A percentile compares a stretch with the other conserved stretches of the same genome.
Evolutionary conservation across 352 stramenopile species (phyloP).

Genomic region (Globisporangium nunn): DNA sequence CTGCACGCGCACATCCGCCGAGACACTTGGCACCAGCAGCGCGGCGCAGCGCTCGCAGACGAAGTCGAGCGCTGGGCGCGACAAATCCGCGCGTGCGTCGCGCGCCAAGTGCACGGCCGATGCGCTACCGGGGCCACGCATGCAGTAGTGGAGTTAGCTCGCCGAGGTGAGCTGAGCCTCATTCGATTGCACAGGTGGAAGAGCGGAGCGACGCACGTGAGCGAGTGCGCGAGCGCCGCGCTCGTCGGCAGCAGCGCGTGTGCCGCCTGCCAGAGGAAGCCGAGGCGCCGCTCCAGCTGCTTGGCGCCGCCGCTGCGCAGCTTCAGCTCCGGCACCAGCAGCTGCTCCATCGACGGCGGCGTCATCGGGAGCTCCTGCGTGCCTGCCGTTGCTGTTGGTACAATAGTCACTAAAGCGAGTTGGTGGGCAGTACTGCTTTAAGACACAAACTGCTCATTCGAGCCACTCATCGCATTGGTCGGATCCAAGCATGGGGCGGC

Average conservation of each 20-base stretch:
- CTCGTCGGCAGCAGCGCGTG: slow-evolving; percentile 36
- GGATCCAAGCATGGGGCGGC: slow-evolving; percentile 6
- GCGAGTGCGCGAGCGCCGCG: slow-evolving; percentile 35
- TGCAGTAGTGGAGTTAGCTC: background rate
- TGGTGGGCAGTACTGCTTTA: no score
- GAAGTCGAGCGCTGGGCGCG: slow-evolving; percentile 43
- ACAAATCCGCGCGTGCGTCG: slow-evolving; percentile 25
- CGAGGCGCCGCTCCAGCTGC: slow-evolving; percentile 59
- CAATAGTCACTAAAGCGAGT: no score
- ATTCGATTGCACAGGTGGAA: no score
- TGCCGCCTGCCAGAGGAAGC: slow-evolving; percentile 59
- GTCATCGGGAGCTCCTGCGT: no score
- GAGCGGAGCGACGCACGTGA: slow-evolving; percentile 25
- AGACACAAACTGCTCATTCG: no score
- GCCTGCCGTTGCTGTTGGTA: no score
- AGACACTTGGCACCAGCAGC: slow-evolving; percentile 54
- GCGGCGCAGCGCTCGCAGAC: slow-evolving; percentile 59
- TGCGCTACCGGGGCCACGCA: slow-evolving; percentile 17
- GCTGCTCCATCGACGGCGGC: background rate
- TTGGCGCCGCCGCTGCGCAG: slow-evolving; percentile 13
- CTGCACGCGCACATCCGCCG: slow-evolving; percentile 43
- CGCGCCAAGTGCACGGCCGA: slow-evolving; percentile 48
- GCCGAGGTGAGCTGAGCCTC: no score
- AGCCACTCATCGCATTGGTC: no score
- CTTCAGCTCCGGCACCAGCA: slow-evolving; percentile 11